These are phyloP conservation scores for Dryas alaskensis DNA, from an alignment of 306 rosid genomes.

Conservation along the genomic window DNA sequence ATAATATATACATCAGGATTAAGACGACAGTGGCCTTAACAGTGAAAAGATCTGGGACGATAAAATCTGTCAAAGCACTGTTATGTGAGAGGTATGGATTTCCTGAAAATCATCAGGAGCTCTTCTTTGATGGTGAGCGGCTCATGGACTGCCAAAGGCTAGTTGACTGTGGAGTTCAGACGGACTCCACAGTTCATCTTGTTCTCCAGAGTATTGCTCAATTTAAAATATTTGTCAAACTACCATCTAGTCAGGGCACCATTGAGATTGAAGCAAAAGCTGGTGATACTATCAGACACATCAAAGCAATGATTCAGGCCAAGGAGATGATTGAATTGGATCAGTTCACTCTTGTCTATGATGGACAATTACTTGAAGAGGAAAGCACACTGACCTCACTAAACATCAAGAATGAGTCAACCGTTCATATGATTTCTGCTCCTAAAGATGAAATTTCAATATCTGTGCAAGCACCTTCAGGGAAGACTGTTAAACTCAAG, in stretches of 20 bases:
- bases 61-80: constrained; percentile 19
- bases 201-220: background rate
- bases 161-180: constrained; percentile 16
- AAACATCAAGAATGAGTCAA: constrained; percentile 10
- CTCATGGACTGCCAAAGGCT: constrained; percentile 13
- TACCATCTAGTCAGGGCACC: constrained; percentile 6
- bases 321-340: constrained; percentile 5
- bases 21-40: background rate
- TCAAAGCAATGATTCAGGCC: constrained; percentile 17
- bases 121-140: constrained; percentile 1
- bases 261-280: constrained; percentile 23
- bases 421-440: constrained; percentile 18
- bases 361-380: constrained; percentile 27
- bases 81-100: background rate
- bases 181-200: constrained; percentile 10
- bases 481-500: constrained; percentile 7
- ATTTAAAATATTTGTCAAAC: constrained; percentile 21
- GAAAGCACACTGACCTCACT: constrained; percentile 22
- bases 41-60: constrained; percentile 12
- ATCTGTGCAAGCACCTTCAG: constrained; percentile 10
- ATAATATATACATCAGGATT: constrained; percentile 1
- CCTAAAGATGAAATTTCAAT: constrained; percentile 15
- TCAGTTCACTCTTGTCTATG: constrained; percentile 15
- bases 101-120: constrained; percentile 20
- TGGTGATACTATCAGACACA: constrained; percentile 16